Evolutionary conservation across 2,329 filamentous ascomycete genomes (phyloP).

Genomic region (Beauveria australis): DNA sequence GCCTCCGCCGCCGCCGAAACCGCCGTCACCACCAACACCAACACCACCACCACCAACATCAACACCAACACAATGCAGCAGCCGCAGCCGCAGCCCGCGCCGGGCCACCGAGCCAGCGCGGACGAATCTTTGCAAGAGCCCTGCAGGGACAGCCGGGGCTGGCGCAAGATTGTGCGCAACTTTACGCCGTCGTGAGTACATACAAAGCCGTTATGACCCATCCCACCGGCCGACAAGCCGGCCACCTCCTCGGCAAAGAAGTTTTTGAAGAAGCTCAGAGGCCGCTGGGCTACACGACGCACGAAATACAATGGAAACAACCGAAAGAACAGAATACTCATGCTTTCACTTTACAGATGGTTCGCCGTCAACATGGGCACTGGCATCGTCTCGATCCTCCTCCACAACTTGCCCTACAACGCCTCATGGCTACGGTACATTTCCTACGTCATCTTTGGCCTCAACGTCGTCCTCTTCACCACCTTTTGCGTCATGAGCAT

Average conservation of each 20-base stretch:
- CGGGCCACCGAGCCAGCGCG: neutral
- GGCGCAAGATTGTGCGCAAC: conserved; percentile 40
- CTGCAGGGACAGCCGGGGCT: conserved; percentile 30
- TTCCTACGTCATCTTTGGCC: conserved; percentile 50
- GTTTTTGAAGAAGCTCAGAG: neutral
- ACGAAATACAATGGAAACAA: too few species aligned
- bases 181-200: conserved; percentile 44
- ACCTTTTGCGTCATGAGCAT: conserved; percentile 45
- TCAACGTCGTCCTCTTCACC: conserved; percentile 52
- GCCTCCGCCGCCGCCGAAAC: neutral
- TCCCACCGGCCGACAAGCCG: neutral
- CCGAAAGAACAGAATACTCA: too few species aligned
- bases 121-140: conserved; percentile 13
- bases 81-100: conserved; percentile 14
- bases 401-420: conserved; percentile 55
- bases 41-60: neutral
- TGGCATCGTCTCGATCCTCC: conserved; percentile 55
- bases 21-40: neutral
- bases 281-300: too few species aligned
- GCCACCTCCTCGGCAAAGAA: neutral
- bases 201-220: neutral
- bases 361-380: conserved; percentile 59
- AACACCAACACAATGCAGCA: neutral
- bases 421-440: conserved; percentile 49
- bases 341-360: conserved; percentile 32